Evolutionary conservation across 192 early-diverging fungal species (phyloP), one percentile per base, ranked within the genome.

Genomic region (Chytriomyces hyalinus): DNA sequence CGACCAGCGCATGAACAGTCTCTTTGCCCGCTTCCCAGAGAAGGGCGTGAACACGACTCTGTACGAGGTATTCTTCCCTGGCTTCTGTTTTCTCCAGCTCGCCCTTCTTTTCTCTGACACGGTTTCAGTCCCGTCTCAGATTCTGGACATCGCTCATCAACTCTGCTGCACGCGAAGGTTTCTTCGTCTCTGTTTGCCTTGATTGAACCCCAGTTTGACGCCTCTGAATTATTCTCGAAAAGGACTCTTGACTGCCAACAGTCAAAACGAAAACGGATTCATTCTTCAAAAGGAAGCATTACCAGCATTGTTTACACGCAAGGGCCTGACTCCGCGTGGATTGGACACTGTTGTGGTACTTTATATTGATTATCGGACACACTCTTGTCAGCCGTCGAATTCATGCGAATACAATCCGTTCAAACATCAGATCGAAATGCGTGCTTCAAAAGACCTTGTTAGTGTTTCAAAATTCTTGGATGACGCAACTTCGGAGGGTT

Each of bases 281-380:
- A 15, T 20, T 13, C 15, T 28, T 45, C 9, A 15, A 10, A 13
- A 49, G 17, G 10, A 10, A 46, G 24, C 67, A 15, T 46, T 68
- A 10, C 15, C 67, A 3, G 15, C 67, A 10, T 15, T 46, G 24
- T 68, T 68, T 47, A 11, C 24, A 17, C 67, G 67, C 0, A 68
- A 68, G 17, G 67, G 67, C 3, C 67, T 68, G 11, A 20, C 67
- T 17, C 67, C 67, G 4, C 46, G 0, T 8, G 67, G 67, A 15
- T 20, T 68, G 36, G 36, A 26, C 8, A 68, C 67, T 49, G 67
- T 68, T 24, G 24, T 68, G 67, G 67, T 68, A 20, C 67, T 3
- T 5, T 10, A 1, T n/a, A 3, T 20, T 57, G 13, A 20, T 13
- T 57, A n/a, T 5, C 15, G 53, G 15, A 57, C 15, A 57, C 15